A percentile compares a stretch with the other conserved stretches of the same genome.
phyloP scores from a whole-genome alignment of 306 rosid genomes.

The Begonia loranthoides region DNA sequence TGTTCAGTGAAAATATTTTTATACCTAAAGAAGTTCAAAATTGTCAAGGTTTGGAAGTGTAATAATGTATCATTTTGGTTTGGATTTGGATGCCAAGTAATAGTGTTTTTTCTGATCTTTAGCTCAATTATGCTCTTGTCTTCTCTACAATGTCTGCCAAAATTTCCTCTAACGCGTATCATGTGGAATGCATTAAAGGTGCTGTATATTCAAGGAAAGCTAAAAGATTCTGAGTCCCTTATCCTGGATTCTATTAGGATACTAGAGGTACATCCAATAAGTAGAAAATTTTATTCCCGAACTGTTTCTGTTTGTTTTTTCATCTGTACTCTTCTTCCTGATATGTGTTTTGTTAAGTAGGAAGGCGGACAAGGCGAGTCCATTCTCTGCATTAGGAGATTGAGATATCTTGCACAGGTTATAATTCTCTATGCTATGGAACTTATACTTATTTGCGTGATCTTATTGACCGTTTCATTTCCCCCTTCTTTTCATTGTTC shows the following conservation, averaged over 20 bases:
- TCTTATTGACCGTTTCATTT: background rate
- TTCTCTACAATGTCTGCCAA: no score
- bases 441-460: background rate
- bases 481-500: background rate
- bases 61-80: no score
- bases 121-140: no score
- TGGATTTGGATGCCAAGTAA: no score
- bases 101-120: no score
- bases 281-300: background rate
- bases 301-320: background rate
- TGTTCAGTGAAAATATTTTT: no score
- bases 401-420: constrained; percentile 77
- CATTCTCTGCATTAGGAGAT: constrained; percentile 43
- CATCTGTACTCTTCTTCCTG: constrained; percentile 10
- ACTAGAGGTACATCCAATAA: constrained; percentile 41
- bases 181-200: constrained; percentile 28
- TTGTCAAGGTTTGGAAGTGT: no score
- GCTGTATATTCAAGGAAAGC: constrained; percentile 65
- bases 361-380: constrained; percentile 65
- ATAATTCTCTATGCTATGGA: background rate
- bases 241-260: constrained; percentile 65
- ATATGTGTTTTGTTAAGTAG: constrained; percentile 28
- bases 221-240: constrained; percentile 52
- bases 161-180: no score
- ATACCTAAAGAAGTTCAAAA: no score